These are phyloP conservation scores for Calendula officinalis DNA, from an alignment of 129 eudicot genomes.

Conservation along the genomic window DNA sequence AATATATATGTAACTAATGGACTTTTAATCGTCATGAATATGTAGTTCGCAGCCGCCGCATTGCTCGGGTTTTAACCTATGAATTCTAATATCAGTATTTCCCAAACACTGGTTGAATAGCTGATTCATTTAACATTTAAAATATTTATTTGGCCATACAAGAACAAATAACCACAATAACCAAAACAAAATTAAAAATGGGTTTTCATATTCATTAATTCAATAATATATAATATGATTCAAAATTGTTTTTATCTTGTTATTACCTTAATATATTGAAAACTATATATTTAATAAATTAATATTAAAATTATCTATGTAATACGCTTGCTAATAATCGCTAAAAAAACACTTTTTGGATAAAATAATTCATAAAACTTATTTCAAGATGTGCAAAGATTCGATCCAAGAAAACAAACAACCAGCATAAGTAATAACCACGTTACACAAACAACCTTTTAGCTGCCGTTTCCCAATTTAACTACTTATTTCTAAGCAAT, in stretches of 20 bases:
- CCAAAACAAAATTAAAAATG: background rate
- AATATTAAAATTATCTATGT: too few relatives aligned
- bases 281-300: too few relatives aligned
- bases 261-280: too few relatives aligned
- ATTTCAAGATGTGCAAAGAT: conserved; percentile 35
- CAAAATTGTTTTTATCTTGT: too few relatives aligned
- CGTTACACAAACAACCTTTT: conserved; percentile 35
- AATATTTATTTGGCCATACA: background rate
- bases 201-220: background rate
- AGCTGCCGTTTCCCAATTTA: conserved; percentile 11
- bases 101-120: background rate
- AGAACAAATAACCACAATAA: background rate
- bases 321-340: too few relatives aligned
- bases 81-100: too few relatives aligned
- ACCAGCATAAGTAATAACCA: conserved; percentile 32
- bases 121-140: background rate
- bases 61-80: too few relatives aligned
- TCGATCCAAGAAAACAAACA: conserved; percentile 31
- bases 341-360: background rate
- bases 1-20: too few relatives aligned
- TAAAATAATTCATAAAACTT: background rate
- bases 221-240: too few relatives aligned
- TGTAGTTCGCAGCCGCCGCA: too few relatives aligned
- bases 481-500: conserved; percentile 16
- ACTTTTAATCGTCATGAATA: too few relatives aligned